Conservation (phyloP, 345 rosid genomes). For the Lepidium didymum region DNA sequence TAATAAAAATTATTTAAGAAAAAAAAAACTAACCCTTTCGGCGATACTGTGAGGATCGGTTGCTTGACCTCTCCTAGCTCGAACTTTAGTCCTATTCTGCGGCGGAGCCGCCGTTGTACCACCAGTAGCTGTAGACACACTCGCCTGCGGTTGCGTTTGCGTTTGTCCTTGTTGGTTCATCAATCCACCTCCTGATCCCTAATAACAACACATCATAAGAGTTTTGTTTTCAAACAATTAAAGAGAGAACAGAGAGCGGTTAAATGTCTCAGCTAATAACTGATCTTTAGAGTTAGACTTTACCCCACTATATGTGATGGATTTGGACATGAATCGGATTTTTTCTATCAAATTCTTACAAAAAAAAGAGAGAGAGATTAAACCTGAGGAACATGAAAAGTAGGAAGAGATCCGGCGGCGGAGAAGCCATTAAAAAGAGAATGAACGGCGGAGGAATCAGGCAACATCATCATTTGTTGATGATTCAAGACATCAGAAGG, state of each 20-base stretch:
- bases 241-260: background rate
- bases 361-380: background rate
- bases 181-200: slow-evolving; percentile 32
- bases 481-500: slow-evolving; percentile 18
- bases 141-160: slow-evolving; percentile 39
- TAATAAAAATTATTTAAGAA: background rate
- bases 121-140: slow-evolving; percentile 25
- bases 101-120: slow-evolving; percentile 36
- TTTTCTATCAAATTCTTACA: background rate
- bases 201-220: no score
- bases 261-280: no score
- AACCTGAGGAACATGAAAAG: slow-evolving; percentile 50
- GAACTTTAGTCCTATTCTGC: slow-evolving; percentile 64
- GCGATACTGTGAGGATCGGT: slow-evolving; percentile 99
- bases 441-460: slow-evolving; percentile 10
- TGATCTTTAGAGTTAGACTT: no score
- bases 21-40: slow-evolving; percentile 49
- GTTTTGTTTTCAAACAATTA: no score
- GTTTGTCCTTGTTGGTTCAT: slow-evolving; percentile 36
- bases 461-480: slow-evolving; percentile 43
- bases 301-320: no score
- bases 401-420: slow-evolving; percentile 54
- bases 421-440: slow-evolving; percentile 51
- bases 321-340: no score
- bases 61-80: slow-evolving; percentile 98